Conservation (phyloP, 202 grass and related monocot genomes). For the Zizania palustris region DNA sequence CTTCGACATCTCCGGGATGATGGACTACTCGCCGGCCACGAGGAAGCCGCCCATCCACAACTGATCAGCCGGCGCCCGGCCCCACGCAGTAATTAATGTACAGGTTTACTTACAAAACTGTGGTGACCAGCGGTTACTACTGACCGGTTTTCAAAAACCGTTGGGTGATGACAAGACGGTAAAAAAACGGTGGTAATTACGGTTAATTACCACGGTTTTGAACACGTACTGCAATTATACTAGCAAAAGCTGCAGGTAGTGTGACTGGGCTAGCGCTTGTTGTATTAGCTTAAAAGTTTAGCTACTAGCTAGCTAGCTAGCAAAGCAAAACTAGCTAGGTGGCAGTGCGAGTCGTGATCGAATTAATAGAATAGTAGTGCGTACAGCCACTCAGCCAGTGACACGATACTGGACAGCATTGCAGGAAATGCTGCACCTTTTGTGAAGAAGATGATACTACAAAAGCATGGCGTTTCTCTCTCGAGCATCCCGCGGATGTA, state of each 20-base stretch:
- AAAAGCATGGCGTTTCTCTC: conserved; percentile 44
- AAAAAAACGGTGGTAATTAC: too few relatives aligned
- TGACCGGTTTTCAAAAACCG: too few relatives aligned
- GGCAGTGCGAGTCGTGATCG: conserved; percentile 12
- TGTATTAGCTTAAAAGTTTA: conserved; percentile 36
- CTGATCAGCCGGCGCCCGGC: conserved; percentile 29
- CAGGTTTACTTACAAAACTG: too few relatives aligned
- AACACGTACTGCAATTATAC: too few relatives aligned
- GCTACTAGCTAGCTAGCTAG: background rate
- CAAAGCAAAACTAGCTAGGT: background rate
- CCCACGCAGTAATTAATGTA: background rate
- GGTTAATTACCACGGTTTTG: too few relatives aligned
- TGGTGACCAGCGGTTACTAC: too few relatives aligned
- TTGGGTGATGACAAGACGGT: too few relatives aligned
- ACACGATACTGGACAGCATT: conserved; percentile 60
- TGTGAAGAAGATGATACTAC: conserved; percentile 64
- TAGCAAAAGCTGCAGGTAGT: conserved; percentile 23
- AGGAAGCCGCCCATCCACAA: conserved; percentile 99
- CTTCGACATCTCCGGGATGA: conserved; percentile 84
- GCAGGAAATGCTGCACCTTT: conserved; percentile 81
- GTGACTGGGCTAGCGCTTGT: conserved; percentile 20
- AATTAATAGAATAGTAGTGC: too few relatives aligned
- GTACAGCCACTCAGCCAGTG: too few relatives aligned
- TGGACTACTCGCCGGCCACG: conserved; percentile 92
- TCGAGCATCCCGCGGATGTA: conserved; percentile 39